Evolutionary conservation across 2,329 filamentous ascomycete genomes (phyloP), one percentile per base, ranked within the genome.

Genomic region (Venturia nashicola): DNA sequence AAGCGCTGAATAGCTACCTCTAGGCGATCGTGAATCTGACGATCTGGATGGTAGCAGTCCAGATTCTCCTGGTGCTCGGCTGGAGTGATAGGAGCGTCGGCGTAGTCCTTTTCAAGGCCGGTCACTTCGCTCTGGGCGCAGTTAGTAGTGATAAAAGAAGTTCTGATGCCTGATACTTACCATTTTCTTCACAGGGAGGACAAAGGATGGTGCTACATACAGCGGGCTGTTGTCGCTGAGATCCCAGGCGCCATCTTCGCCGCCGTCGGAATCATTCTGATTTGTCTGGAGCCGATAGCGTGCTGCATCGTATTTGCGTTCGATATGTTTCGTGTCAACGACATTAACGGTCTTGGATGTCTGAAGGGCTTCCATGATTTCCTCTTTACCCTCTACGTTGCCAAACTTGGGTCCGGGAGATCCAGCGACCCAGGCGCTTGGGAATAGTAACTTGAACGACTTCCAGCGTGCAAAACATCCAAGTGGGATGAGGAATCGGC

Each of bases 1-100:
- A 87, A 99, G 16, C 91, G 87, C 68, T 91, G 86, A 63, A 97
- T 88, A 59, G 90, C 94, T 34, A 86, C 83, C 71, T 97, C 87
- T 48, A 97, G 90, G 59, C 94, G 90, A 64, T 88, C 89, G 65
- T 61, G 36, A 72, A 51, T 51, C 20, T 23, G 9, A 8, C 55
- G 23, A 12, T 18, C 20, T 40, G 51, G 32, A 43, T 61, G 68
- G 71, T 96, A 99, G 32, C 94, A 76, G 14, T 82, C 78, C 23
- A 81, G 76, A 70, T 96, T 89, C 61, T 87, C 80, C 3, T 80
- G 75, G 60, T 83, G 81, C 70, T 96, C 86, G 0, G 79, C 80
- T 0, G 87, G 85, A 0, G 88, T 92, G 66, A 95, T 76, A 0
- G 91, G 91, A 0, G 86, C 81, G 73, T 97, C 93, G 14, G 88